A percentile compares a stretch with the other conserved stretches of the same genome.
phyloP scores from a whole-genome alignment of 2,329 filamentous ascomycete species.

The Ustulina deusta region DNA sequence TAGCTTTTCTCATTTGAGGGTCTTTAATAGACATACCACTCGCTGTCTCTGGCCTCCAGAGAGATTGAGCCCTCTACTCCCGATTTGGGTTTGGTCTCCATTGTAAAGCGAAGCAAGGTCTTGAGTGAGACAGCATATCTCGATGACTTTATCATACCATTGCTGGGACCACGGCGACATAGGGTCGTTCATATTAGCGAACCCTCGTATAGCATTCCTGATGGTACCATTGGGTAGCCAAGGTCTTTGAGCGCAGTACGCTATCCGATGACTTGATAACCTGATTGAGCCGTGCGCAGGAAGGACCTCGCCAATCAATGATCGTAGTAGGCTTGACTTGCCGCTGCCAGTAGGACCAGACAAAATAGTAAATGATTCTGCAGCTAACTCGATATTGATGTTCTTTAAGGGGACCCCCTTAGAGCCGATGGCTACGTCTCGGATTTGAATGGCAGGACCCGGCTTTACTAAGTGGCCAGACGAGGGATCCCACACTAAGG shows the following conservation, averaged over 20 bases:
- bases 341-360: slow-evolving; percentile 48
- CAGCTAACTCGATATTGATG: slow-evolving; percentile 43
- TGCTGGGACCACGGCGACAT: slow-evolving; percentile 18
- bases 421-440: neutral
- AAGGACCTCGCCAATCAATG: slow-evolving; percentile 42
- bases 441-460: slow-evolving; percentile 15
- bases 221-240: slow-evolving; percentile 55
- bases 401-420: slow-evolving; percentile 9
- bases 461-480: neutral
- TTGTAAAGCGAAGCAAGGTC: slow-evolving; percentile 42
- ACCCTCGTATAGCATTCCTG: slow-evolving; percentile 46
- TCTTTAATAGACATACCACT: slow-evolving; percentile 40
- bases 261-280: slow-evolving; percentile 47
- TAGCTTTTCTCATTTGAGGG: neutral
- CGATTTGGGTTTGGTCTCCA: slow-evolving; percentile 42
- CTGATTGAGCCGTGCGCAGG: slow-evolving; percentile 44
- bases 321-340: slow-evolving; percentile 45
- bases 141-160: slow-evolving; percentile 52
- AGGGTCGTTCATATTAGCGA: neutral
- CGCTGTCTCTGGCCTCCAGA: slow-evolving; percentile 51
- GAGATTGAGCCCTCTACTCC: slow-evolving; percentile 44
- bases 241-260: slow-evolving; percentile 54
- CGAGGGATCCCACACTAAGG: neutral
- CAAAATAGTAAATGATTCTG: slow-evolving; percentile 45
- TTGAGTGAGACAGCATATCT: slow-evolving; percentile 43